Conservation (phyloP, 2,329 filamentous ascomycete genomes). For the Botrytis medusae region DNA sequence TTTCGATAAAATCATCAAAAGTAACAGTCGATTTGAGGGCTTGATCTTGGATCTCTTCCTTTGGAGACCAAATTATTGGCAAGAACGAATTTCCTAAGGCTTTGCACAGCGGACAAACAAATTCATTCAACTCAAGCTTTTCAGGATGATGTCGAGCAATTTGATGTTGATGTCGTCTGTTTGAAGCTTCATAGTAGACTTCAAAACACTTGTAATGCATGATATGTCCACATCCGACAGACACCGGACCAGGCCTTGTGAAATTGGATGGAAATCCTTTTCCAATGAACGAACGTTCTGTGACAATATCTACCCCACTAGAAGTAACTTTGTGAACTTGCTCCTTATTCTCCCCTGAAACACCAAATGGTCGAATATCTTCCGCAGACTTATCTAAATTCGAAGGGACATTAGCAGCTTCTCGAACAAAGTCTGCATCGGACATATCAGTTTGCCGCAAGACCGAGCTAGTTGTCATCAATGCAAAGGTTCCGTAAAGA, state of each 20-base stretch:
- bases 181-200: constrained; percentile 80
- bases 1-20: constrained; percentile 53
- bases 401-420: constrained; percentile 73
- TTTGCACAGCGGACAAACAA: constrained; percentile 95
- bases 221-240: constrained; percentile 92
- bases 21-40: constrained; percentile 58
- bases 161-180: constrained; percentile 82
- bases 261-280: constrained; percentile 78
- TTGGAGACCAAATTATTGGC: constrained; percentile 91
- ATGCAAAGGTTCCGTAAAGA: constrained; percentile 89
- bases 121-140: constrained; percentile 74
- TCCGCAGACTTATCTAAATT: constrained; percentile 87
- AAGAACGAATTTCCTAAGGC: constrained; percentile 93
- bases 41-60: constrained; percentile 79
- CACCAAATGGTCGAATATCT: constrained; percentile 80
- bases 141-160: constrained; percentile 95
- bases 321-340: constrained; percentile 74
- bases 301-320: constrained; percentile 67
- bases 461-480: constrained; percentile 82
- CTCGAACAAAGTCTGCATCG: constrained; percentile 79
- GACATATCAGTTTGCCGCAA: constrained; percentile 82
- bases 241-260: constrained; percentile 72
- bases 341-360: constrained; percentile 82
- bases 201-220: constrained; percentile 99
- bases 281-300: constrained; percentile 79